phyloP scores from a whole-genome alignment of 2,329 filamentous ascomycete genomes.

The Parascedosporium putredinis region DNA sequence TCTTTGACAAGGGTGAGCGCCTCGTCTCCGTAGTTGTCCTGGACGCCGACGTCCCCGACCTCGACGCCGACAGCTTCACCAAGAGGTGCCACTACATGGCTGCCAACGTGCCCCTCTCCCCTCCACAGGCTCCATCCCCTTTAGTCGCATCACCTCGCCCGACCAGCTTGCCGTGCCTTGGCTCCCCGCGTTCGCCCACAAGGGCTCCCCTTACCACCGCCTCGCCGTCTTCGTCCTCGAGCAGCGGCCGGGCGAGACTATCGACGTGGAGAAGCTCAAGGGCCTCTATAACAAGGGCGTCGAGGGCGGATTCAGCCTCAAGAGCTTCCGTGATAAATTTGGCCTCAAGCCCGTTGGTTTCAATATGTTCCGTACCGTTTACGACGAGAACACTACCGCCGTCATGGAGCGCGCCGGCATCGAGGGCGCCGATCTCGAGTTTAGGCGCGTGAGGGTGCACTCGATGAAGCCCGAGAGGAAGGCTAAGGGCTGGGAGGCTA shows the following conservation, averaged over 20 bases:
- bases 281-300: conserved; percentile 29
- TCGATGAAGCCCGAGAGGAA: conserved; percentile 52
- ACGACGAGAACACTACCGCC: conserved; percentile 78
- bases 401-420: conserved; percentile 77
- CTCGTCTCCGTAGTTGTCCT: conserved; percentile 77
- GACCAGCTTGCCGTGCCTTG: conserved; percentile 67
- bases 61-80: conserved; percentile 63
- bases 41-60: conserved; percentile 80
- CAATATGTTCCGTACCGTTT: conserved; percentile 77
- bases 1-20: conserved; percentile 72
- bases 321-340: conserved; percentile 63
- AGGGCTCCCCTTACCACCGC: conserved; percentile 85
- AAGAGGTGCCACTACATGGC: conserved; percentile 84
- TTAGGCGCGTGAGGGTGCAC: conserved; percentile 69
- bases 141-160: conserved; percentile 48
- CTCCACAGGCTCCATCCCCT: conserved; percentile 49
- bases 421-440: conserved; percentile 70
- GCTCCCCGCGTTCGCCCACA: conserved; percentile 78
- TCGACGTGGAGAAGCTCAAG: conserved; percentile 50
- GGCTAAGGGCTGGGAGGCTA: conserved; percentile 55
- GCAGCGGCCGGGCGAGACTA: conserved; percentile 50
- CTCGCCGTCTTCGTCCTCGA: conserved; percentile 75
- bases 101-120: conserved; percentile 47
- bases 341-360: conserved; percentile 65
- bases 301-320: conserved; percentile 53